Conservation (phyloP, 441 rosid species). For the Capsella rubella region DNA sequence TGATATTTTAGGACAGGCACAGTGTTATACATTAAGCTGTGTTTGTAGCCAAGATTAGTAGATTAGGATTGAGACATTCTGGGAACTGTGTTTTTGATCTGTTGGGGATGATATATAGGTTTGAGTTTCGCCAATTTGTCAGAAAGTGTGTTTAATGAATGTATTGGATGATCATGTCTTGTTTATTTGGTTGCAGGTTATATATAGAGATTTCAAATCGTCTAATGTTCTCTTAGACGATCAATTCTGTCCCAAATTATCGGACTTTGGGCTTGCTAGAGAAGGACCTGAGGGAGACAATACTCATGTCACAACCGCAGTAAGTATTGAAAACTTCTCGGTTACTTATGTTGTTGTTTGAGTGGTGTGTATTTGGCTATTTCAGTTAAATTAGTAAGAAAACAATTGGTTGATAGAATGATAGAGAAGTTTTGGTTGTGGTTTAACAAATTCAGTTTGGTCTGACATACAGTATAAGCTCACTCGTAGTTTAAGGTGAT, state of each 20-base stretch:
- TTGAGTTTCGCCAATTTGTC: background rate
- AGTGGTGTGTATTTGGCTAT: background rate
- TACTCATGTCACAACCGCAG: constrained; percentile 87
- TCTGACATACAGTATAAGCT: background rate
- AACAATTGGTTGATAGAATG: background rate
- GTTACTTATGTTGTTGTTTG: background rate
- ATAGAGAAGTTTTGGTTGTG: background rate
- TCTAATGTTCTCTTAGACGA: constrained; percentile 79
- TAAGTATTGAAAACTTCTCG: constrained; percentile 47
- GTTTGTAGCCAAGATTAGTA: background rate
- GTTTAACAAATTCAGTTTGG: background rate
- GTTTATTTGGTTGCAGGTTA: constrained; percentile 56
- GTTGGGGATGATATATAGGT: background rate
- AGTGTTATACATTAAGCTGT: background rate
- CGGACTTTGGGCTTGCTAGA: constrained; percentile 94
- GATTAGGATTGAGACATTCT: constrained; percentile 14
- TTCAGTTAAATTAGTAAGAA: background rate
- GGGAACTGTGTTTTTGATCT: background rate
- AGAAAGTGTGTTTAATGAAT: background rate
- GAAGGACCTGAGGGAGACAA: constrained; percentile 80
- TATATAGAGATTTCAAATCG: constrained; percentile 82
- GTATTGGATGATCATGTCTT: constrained; percentile 20
- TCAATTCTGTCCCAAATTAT: constrained; percentile 72
- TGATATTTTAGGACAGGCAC: constrained; percentile 1
- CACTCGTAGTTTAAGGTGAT: background rate